These are phyloP conservation scores for Colletotrichum tabaci DNA, from an alignment of 2,329 filamentous ascomycete genomes.

Conservation along the genomic window DNA sequence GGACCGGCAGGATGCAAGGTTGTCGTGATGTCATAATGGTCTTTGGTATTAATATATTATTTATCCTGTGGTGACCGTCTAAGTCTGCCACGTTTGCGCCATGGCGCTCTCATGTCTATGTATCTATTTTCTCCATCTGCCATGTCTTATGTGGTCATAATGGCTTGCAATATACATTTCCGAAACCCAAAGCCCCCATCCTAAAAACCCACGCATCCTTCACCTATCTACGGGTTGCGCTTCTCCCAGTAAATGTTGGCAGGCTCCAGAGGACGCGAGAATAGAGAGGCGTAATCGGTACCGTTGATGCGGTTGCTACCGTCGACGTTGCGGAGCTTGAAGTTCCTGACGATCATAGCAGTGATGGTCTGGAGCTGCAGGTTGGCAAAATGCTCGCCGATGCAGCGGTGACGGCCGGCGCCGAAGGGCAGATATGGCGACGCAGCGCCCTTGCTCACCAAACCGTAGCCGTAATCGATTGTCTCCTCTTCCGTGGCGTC, in stretches of 20 bases:
- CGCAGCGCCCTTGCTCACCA: conserved; percentile 90
- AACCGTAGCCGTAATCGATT: conserved; percentile 93
- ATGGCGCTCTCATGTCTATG: conserved; percentile 38
- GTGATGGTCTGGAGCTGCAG: conserved; percentile 90
- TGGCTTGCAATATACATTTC: conserved; percentile 34
- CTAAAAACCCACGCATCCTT: neutral
- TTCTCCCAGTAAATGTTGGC: conserved; percentile 83
- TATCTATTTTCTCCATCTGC: conserved; percentile 10
- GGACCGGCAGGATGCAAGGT: neutral
- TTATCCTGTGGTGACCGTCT: conserved; percentile 28
- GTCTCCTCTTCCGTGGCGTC: conserved; percentile 76
- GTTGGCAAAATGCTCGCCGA: conserved; percentile 97
- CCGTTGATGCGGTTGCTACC: conserved; percentile 78
- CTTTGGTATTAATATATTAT: conserved; percentile 36
- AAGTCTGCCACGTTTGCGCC: conserved; percentile 22
- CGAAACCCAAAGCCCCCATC: conserved; percentile 1
- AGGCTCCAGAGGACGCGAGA: conserved; percentile 80
- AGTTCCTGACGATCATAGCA: conserved; percentile 80
- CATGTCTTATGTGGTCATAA: conserved; percentile 31
- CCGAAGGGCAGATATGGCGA: conserved; percentile 96
- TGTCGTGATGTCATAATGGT: conserved; percentile 37
- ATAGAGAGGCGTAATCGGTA: conserved; percentile 79
- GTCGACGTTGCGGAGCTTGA: conserved; percentile 84
- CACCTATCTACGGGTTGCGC: conserved; percentile 59
- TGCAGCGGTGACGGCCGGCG: conserved; percentile 92